These are phyloP conservation scores for Solanum piurae DNA, from an alignment of 257 asterid genomes.

Conservation along the genomic window DNA sequence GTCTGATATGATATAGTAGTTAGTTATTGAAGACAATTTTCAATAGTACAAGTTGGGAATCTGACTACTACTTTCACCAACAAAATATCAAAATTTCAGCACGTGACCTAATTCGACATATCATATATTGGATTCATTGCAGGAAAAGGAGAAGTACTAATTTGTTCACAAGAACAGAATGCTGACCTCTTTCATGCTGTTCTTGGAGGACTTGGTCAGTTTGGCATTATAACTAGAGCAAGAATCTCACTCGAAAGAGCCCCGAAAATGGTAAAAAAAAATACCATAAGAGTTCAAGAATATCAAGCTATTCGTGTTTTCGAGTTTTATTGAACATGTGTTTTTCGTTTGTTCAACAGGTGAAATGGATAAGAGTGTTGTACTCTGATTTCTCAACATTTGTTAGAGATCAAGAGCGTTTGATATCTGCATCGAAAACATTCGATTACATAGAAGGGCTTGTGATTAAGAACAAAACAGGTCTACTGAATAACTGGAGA, in stretches of 20 bases:
- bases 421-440: constrained; percentile 47
- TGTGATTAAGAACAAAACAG: constrained; percentile 62
- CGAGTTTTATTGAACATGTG: neutral
- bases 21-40: neutral
- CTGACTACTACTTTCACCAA: neutral
- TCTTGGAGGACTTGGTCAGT: constrained; percentile 91
- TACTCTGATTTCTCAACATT: constrained; percentile 71
- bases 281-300: neutral
- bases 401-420: constrained; percentile 58
- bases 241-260: constrained; percentile 81
- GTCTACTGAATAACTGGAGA: constrained; percentile 70
- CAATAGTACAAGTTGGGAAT: neutral
- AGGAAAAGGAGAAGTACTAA: constrained; percentile 78
- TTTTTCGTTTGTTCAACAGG: constrained; percentile 34
- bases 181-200: constrained; percentile 85
- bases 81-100: neutral
- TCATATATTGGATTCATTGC: constrained; percentile 12
- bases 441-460: constrained; percentile 87
- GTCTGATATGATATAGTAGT: neutral
- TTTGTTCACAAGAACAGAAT: constrained; percentile 67
- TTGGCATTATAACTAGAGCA: constrained; percentile 80
- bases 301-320: neutral
- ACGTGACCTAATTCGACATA: neutral
- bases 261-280: constrained; percentile 53
- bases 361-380: constrained; percentile 79